Conservation (phyloP, 371 early-diverging fungal genomes). For the Actinomortierella ambigua region DNA sequence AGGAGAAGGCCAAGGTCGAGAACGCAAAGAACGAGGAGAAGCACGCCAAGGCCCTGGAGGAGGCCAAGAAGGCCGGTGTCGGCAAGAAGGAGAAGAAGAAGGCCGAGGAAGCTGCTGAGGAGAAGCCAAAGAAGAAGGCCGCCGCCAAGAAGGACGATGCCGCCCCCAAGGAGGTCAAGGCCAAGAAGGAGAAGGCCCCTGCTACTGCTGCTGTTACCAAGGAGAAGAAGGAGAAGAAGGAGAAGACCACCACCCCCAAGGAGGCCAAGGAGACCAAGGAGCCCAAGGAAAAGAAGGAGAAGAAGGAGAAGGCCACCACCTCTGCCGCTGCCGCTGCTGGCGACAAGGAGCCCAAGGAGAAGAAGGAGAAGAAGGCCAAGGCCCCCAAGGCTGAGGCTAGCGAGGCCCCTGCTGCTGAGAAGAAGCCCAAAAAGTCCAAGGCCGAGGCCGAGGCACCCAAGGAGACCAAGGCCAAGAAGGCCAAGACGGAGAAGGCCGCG, state of each 20-base stretch:
- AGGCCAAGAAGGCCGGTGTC: conserved; percentile 19
- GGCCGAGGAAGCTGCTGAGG: conserved; percentile 15
- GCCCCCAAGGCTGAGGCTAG: background rate
- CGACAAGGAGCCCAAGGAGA: conserved; percentile 9
- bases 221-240: conserved; percentile 8
- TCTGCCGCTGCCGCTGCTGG: background rate
- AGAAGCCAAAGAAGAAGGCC: conserved; percentile 26
- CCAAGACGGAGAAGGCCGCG: conserved; percentile 13
- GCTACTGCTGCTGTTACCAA: conserved; percentile 1
- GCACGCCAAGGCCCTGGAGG: conserved; percentile 19
- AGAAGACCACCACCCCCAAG: conserved; percentile 11
- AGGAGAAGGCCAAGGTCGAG: background rate
- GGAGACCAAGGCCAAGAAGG: conserved; percentile 3
- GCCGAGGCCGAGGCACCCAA: conserved; percentile 1
- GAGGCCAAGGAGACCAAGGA: conserved; percentile 8
- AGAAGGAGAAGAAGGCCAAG: background rate
- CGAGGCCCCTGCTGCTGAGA: conserved; percentile 10
- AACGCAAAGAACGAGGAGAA: conserved; percentile 4
- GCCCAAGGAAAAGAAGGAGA: conserved; percentile 23
- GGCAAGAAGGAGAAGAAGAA: conserved; percentile 29
- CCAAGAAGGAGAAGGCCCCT: conserved; percentile 10
- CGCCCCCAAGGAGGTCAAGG: conserved; percentile 23
- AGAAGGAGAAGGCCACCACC: too few relatives aligned
- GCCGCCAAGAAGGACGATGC: conserved; percentile 21
- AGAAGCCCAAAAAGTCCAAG: conserved; percentile 13